Evolutionary conservation across 116 monocot genomes (phyloP).

Genomic region (Cymodocea nodosa): DNA sequence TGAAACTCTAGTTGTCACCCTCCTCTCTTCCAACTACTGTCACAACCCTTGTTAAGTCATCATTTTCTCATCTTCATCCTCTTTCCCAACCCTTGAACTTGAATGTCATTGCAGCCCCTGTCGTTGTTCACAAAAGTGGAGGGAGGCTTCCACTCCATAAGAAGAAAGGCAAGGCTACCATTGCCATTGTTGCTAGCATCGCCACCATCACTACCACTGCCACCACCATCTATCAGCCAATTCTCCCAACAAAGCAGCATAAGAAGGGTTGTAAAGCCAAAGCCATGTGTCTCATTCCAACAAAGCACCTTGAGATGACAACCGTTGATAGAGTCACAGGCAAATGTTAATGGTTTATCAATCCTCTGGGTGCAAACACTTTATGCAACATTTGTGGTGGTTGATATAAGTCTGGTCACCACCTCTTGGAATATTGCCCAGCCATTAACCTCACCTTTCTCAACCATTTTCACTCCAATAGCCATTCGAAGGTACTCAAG

Average conservation of each 20-base stretch:
- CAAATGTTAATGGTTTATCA: slow-evolving; percentile 61
- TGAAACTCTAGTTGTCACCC: too few species aligned
- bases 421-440: slow-evolving; percentile 80
- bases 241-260: neutral
- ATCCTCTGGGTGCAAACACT: slow-evolving; percentile 69
- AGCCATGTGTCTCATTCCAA: neutral
- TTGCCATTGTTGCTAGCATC: too few species aligned
- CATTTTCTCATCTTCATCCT: slow-evolving; percentile 1
- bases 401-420: slow-evolving; percentile 81
- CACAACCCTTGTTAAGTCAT: too few species aligned
- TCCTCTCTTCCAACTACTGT: too few species aligned
- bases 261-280: slow-evolving; percentile 18
- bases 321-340: neutral
- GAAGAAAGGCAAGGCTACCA: neutral
- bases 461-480: slow-evolving; percentile 67
- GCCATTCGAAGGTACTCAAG: slow-evolving; percentile 84
- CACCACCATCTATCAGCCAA: neutral
- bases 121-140: slow-evolving; percentile 1
- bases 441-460: slow-evolving; percentile 82
- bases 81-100: neutral
- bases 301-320: neutral
- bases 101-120: neutral
- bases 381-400: slow-evolving; percentile 95
- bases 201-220: too few species aligned
- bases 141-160: slow-evolving; percentile 8